Conservation (phyloP, 805 yeast species). For the Metschnikowia vanudenii region DNA sequence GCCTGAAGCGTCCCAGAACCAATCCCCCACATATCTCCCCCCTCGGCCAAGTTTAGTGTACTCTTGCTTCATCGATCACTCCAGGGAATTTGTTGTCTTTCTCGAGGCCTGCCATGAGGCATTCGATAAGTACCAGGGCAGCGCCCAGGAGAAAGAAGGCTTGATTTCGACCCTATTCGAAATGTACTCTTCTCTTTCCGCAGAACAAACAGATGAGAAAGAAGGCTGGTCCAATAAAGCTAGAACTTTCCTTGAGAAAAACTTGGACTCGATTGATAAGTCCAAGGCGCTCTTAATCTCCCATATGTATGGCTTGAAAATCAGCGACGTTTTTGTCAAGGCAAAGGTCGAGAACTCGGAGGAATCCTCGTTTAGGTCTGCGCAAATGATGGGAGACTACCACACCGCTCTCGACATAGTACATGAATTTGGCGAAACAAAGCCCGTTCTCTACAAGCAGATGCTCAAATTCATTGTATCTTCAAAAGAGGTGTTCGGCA, state of each 20-base stretch:
- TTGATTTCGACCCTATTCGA: conserved; percentile 79
- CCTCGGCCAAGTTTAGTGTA: conserved; percentile 88
- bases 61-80: conserved; percentile 81
- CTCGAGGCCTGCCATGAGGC: conserved; percentile 86
- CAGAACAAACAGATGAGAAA: conserved; percentile 28
- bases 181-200: conserved; percentile 65
- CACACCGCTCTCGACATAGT: conserved; percentile 56
- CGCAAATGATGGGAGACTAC: conserved; percentile 58
- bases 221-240: conserved; percentile 70
- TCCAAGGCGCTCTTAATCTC: conserved; percentile 55
- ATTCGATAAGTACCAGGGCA: conserved; percentile 74
- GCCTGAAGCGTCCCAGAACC: neutral
- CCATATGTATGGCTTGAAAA: conserved; percentile 47
- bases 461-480: conserved; percentile 67
- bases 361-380: conserved; percentile 61
- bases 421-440: conserved; percentile 56
- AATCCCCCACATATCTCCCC: conserved; percentile 74
- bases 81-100: conserved; percentile 85
- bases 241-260: conserved; percentile 42
- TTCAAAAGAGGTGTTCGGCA: conserved; percentile 46
- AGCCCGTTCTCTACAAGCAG: conserved; percentile 62
- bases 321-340: conserved; percentile 45
- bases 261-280: conserved; percentile 52
- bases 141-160: conserved; percentile 64
- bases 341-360: conserved; percentile 43